Base-by-base conservation (phyloP, 805 yeast genomes). In the Saccharomycopsis sp. region DNA sequence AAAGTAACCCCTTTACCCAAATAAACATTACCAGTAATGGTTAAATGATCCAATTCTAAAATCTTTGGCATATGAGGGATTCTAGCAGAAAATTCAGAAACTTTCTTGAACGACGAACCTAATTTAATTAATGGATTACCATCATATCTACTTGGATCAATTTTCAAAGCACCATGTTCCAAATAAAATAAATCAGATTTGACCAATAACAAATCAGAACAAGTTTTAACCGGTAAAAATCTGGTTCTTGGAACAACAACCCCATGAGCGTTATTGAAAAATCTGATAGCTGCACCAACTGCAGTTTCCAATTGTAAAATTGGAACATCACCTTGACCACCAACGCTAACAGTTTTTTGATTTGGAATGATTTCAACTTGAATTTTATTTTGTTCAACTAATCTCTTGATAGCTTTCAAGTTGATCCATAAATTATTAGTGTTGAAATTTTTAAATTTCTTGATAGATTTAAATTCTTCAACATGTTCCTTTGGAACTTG, bases 401-500 rank as follows among this genome's bases (percentile, higher is more conserved):
- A 76, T 63, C 89, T 84, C 73, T 93, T 90, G 66, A 93, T 79
- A 28, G 98, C 97, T 62, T 79, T 83, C 65, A 93, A 75, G 65
- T 89, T 87, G 61, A 93, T 88, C 98, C 98, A 93, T 68, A 93
- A 74, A 70, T 93, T 93, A 68, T 93, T 93, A 52, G 98, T 93
- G 76, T 93, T 93, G 77, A 93, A 93, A 72, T 93, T 88, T 66
- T 87, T 90, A 75, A 93, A 93, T 70, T 93, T 93, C 72, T 94
- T 93, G 70, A 93, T 93, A 48, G 94, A 84, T 70, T 93, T 90
- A 75, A 90, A 90, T 62, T 90, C 98, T 71, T 93, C 97, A 51
- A 87, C 90, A 63, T 90, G 97, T 64, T 88, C 97, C 67, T 89
- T 89, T 64, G 97, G 97, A 52, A 90, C 98, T 72, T 90, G 98